Evolutionary conservation across 306 rosid species (phyloP).

Genomic region (Cicer pinnatifidum): DNA sequence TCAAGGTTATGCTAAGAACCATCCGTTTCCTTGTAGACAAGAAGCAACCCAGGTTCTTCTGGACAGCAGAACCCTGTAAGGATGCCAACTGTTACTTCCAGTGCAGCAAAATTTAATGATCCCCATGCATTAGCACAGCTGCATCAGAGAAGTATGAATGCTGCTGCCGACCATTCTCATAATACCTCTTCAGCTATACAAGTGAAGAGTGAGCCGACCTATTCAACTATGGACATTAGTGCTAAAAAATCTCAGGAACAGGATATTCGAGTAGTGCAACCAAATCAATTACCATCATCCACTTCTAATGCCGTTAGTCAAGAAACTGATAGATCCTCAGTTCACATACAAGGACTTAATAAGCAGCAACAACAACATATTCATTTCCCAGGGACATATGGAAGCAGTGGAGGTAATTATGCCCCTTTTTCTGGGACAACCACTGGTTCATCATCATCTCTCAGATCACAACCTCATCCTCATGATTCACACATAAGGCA

Average conservation of each 20-base stretch:
- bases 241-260: conserved; percentile 56
- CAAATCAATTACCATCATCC: conserved; percentile 62
- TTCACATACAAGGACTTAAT: conserved; percentile 63
- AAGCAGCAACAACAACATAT: conserved; percentile 73
- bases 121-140: conserved; percentile 59
- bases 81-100: conserved; percentile 62
- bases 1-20: conserved; percentile 34
- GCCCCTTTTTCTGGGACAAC: conserved; percentile 67
- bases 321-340: conserved; percentile 66
- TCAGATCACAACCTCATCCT: conserved; percentile 64
- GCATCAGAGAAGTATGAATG: conserved; percentile 69
- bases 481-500: conserved; percentile 76
- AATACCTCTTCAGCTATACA: conserved; percentile 59
- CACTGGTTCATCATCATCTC: conserved; percentile 59
- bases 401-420: conserved; percentile 64
- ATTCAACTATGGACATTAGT: conserved; percentile 49
- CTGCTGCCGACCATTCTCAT: conserved; percentile 62
- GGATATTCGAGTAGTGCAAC: conserved; percentile 55
- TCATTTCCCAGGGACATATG: conserved; percentile 71
- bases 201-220: conserved; percentile 32
- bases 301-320: conserved; percentile 56
- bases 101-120: conserved; percentile 65
- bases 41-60: conserved; percentile 52
- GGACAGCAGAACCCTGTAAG: conserved; percentile 70
- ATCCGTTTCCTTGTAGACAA: conserved; percentile 41